phyloP scores from a whole-genome alignment of 352 stramenopile genomes.

The Phytophthora cryptogea region DNA sequence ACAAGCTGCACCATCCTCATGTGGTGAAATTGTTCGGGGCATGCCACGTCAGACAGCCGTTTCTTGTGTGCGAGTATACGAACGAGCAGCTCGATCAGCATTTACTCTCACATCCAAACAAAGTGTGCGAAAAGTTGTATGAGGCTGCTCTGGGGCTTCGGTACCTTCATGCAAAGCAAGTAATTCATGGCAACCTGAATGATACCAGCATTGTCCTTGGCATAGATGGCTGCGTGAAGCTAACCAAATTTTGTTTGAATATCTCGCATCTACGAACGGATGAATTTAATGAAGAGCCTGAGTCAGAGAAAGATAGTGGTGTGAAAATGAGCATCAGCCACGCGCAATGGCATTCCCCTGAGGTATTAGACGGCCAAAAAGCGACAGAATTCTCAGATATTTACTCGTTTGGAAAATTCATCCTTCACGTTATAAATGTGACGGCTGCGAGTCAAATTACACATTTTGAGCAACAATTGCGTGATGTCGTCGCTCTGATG shows the following conservation, averaged over 20 bases:
- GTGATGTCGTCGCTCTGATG: constrained; percentile 2
- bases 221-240: neutral
- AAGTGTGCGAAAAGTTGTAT: constrained; percentile 13
- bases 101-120: neutral
- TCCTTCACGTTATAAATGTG: neutral
- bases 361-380: neutral
- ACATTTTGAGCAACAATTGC: neutral
- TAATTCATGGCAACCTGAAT: constrained; percentile 8
- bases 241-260: neutral
- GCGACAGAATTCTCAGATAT: neutral
- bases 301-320: neutral
- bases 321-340: no score
- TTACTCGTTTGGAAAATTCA: neutral
- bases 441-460: neutral
- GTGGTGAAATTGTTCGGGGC: constrained; percentile 12
- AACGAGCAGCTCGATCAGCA: constrained; percentile 9
- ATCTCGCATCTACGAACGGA: neutral
- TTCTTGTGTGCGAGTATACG: constrained; percentile 19
- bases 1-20: constrained; percentile 10
- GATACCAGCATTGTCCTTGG: constrained; percentile 5
- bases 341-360: neutral
- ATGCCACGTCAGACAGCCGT: constrained; percentile 6
- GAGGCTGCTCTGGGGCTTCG: constrained; percentile 12
- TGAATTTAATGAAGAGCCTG: neutral
- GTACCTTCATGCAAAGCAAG: constrained; percentile 7